Base-by-base conservation (phyloP, 176 grass and related monocot genomes). In the Oryza australiensis region DNA sequence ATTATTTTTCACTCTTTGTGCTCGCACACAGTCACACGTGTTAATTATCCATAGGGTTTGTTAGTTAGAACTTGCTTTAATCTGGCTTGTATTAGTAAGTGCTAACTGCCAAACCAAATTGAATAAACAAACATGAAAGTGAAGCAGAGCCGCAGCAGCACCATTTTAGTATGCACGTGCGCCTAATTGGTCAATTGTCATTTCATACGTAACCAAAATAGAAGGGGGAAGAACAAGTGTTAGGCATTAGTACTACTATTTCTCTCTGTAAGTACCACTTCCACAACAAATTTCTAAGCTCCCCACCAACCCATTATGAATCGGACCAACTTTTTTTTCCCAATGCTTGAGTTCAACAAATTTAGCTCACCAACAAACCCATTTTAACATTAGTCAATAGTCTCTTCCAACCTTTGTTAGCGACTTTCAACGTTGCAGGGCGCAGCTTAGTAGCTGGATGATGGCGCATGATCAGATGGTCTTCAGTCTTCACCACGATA, bases 281-380 rank as follows among this genome's bases (percentile, higher is more conserved):
- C n/a, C 3, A 10, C 30, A 45, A 32, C 24, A 13, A 43, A 79
- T 77, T 45, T 70, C 26, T 37, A 26, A 85, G 35, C 34, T 77
- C 73, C 15, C 60, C 77, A 75, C 77, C 63, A 75, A 75, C 63
- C 70, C 69, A 81, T 9, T 27, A 55, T 28, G 20, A 41, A 5
- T n/a, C 32, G 78, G 37, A 33, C 33, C 45, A 2, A 4, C 11
- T 35, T 9, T 76, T 73, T 72, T 51, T 32, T 9, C 11, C 29
- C 32, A 28, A 24, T 7, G 33, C 26, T 42, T 5, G 16, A 24
- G 43, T 77, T 86, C 84, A 75, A 68, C 62, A 74, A 80, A 60
- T 59, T 68, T 60, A 62, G 70, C 70, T 75, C 70, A 68, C 71
- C 78, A 68, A 69, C 84, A 75, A 60, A 45, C 5, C 27, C 62